Conservation (phyloP, 1,284 basidiomycete species). For the Leccinum subrobustum region DNA sequence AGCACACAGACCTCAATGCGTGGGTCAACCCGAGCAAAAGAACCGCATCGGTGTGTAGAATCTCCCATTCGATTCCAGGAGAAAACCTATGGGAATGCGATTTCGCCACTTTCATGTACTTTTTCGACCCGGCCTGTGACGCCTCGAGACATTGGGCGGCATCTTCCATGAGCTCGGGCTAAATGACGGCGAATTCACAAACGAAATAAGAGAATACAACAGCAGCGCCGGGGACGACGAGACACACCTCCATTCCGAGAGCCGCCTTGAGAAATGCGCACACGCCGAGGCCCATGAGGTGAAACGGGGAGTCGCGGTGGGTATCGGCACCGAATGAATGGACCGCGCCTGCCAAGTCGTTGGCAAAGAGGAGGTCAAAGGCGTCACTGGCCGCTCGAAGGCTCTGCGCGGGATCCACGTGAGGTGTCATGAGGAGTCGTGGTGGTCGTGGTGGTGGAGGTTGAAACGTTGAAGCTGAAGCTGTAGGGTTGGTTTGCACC, state of each 20-base stretch:
- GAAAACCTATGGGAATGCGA: conserved; percentile 47
- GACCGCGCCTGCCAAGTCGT: conserved; percentile 57
- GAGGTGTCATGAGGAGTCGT: background rate
- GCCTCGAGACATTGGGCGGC: conserved; percentile 53
- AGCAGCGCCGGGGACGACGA: background rate
- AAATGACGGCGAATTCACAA: background rate
- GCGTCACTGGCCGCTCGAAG: conserved; percentile 55
- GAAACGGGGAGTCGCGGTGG: conserved; percentile 55
- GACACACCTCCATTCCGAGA: conserved; percentile 73
- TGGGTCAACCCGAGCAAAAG: conserved; percentile 68
- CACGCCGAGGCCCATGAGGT: conserved; percentile 68
- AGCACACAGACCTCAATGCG: conserved; percentile 54
- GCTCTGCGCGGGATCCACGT: conserved; percentile 34
- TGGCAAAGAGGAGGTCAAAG: conserved; percentile 67
- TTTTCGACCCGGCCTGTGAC: conserved; percentile 61
- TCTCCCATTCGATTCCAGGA: conserved; percentile 69
- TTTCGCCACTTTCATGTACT: conserved; percentile 49
- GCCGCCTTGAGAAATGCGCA: conserved; percentile 75
- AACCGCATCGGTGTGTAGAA: conserved; percentile 67
- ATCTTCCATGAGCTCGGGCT: conserved; percentile 41
- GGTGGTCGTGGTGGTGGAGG: conserved; percentile 6
- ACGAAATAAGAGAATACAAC: background rate
- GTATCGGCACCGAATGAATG: conserved; percentile 44
- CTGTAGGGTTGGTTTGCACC: background rate
- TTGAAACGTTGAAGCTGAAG: background rate